Base-by-base conservation (phyloP, 1,139 yeast species). In the Kluyveromyces sp. region DNA sequence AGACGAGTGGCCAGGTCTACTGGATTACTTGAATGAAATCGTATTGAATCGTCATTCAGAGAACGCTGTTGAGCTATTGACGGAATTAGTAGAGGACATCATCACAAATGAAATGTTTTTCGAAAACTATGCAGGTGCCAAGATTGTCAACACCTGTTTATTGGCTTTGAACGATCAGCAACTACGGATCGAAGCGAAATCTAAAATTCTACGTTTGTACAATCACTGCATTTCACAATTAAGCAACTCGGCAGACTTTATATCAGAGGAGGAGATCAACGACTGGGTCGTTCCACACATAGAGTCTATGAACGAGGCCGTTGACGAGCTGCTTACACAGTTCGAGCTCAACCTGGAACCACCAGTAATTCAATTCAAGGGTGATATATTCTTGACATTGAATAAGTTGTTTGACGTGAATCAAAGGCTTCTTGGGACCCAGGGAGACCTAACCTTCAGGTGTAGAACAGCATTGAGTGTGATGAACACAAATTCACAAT, bases 1-100 rank as follows among this genome's bases (percentile, higher is more conserved):
- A 0, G 97, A 92, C 56, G 95, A 87, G 58, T 92, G 97, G 97
- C 95, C 96, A 0, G 73, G 71, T 26, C 68, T 92, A 39, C 60
- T 89, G 46, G 65, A 67, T 17, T 57, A 63, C 12, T 59, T 84
- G 40, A 77, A 77, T 55, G 55, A 61, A 16, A 65, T 69, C 40
- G 56, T 70, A 29, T 47, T 61, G 11, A 65, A 76, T 3, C 59
- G 65, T 30, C 60, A 66, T 25, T 52, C 69, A 46, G 48, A 80
- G 35, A 95, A 94, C 7, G 87, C 89, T 0, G 63, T 89, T 45
- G 64, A 75, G 2, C 80, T 88, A 16, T 67, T 92, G 50, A 79
- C 77, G 51, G 96, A 89, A 48, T 70, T 92, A 29, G 81, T 88
- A 50, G 94, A 84, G 58, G 96, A 89, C 57, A 72, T 88, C 43